Evolutionary conservation across 2,329 filamentous ascomycete genomes (phyloP).

Genomic region (Fusarium musae): DNA sequence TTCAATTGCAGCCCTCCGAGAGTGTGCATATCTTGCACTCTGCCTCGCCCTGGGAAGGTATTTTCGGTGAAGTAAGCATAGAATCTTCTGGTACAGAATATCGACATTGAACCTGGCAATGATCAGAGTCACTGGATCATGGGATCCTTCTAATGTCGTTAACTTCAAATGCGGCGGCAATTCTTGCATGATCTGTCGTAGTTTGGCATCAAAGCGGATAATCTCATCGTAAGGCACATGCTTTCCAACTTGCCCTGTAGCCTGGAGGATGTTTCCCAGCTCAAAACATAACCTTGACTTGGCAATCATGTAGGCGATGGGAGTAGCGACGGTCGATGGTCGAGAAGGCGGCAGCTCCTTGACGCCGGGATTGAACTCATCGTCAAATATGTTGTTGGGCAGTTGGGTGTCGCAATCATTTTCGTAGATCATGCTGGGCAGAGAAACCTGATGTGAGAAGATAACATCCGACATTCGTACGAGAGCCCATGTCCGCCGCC

Average conservation of each 20-base stretch:
- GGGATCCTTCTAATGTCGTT: constrained; percentile 77
- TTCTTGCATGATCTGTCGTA: constrained; percentile 71
- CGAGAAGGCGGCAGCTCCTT: constrained; percentile 74
- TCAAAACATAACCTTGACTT: constrained; percentile 76
- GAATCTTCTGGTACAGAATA: constrained; percentile 86
- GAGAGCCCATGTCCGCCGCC: constrained; percentile 74
- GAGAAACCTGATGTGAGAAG: constrained; percentile 79
- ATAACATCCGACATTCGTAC: constrained; percentile 79
- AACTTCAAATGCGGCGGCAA: constrained; percentile 85
- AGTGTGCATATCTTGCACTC: constrained; percentile 85
- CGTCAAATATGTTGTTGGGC: constrained; percentile 83
- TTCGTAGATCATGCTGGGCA: constrained; percentile 76
- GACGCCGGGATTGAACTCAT: constrained; percentile 78
- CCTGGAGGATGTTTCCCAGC: constrained; percentile 77
- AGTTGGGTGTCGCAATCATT: constrained; percentile 80
- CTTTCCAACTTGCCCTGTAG: constrained; percentile 66
- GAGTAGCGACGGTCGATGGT: constrained; percentile 76
- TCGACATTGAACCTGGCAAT: constrained; percentile 88
- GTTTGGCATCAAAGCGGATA: constrained; percentile 68
- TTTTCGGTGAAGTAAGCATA: constrained; percentile 89
- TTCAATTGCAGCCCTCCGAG: constrained; percentile 84
- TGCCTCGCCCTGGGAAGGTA: constrained; percentile 82
- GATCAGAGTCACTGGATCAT: constrained; percentile 85
- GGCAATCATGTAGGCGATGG: constrained; percentile 81
- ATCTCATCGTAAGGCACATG: constrained; percentile 72